These are phyloP conservation scores for Lachancea meyersii DNA, from an alignment of 805 yeast genomes.

Conservation along the genomic window DNA sequence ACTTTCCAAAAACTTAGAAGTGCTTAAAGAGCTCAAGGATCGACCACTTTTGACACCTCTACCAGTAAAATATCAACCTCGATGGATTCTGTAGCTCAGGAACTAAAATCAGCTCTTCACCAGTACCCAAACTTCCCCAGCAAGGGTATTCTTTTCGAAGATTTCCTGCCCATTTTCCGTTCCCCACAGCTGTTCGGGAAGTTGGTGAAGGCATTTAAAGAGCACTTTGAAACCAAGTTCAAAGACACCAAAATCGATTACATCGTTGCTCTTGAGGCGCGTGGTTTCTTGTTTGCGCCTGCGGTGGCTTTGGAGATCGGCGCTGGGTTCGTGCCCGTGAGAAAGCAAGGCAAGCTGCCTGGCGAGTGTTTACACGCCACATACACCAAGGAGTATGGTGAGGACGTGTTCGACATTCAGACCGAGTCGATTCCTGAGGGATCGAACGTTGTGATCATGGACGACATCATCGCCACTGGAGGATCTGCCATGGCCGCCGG, in stretches of 20 bases:
- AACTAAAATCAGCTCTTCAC: conserved; percentile 47
- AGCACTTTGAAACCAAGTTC: conserved; percentile 56
- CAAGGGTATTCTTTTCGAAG: conserved; percentile 91
- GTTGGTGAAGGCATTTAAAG: conserved; percentile 71
- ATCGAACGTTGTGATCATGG: conserved; percentile 79
- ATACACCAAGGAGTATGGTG: conserved; percentile 88
- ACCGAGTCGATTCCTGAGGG: conserved; percentile 71
- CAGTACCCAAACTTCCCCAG: conserved; percentile 93
- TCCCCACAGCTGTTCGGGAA: conserved; percentile 75
- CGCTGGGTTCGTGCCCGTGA: conserved; percentile 90
- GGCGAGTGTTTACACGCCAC: conserved; percentile 70
- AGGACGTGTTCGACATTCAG: conserved; percentile 86
- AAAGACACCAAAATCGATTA: conserved; percentile 67
- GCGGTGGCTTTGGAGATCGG: conserved; percentile 82
- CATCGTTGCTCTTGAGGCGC: conserved; percentile 89
- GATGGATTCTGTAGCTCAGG: conserved; percentile 34
- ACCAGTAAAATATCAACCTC: conserved; percentile 18
- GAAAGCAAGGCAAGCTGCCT: conserved; percentile 94
- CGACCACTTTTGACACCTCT: background rate
- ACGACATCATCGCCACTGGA: conserved; percentile 97
- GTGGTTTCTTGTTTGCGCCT: conserved; percentile 97
- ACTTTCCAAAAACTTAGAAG: background rate
- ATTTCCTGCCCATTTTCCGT: conserved; percentile 89
- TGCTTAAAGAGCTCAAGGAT: background rate
- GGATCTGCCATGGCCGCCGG: conserved; percentile 96